Evolutionary conservation across 2,329 filamentous ascomycete species (phyloP), one percentile per base, ranked within the genome.

Genomic region (Phaeophleospora eucalypticola): DNA sequence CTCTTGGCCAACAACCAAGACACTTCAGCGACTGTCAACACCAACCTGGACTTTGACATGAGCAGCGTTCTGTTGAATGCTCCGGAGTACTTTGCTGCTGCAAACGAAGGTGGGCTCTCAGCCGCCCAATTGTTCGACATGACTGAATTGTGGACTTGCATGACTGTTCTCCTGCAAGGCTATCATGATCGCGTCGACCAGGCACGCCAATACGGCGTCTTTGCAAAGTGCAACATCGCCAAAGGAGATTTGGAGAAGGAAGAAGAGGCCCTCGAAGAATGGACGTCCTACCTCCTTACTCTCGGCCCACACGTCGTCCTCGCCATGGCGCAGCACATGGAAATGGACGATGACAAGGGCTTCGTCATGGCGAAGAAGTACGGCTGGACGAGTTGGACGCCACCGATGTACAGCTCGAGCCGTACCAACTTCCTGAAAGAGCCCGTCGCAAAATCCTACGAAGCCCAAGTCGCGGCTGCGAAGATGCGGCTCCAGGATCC

Each of bases 111-210:
- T 10, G 80, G 80, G 0, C 66, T 84, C 34, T 73, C 70, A 6
- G 71, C 75, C 3, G 70, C 73, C 44, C 73, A 84, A 55, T 68
- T 84, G 8, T 82, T 81, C 53, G 80, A 83, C 58, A 81, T 84
- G 71, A 79, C 73, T 33, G 81, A 84, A 57, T 71, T 84, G 9
- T 84, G 81, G 81, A 80, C 75, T 8, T 83, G 80, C 56, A 61
- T 84, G 34, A 71, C 72, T 16, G 73, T 76, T 4, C 65, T 84
- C 6, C 63, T 84, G 2, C 74, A 78, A 42, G 73, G 72, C 8
- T 75, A 82, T 40, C 74, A 77, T 46, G 78, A 75, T 1, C 74
- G 75, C 43, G 74, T 73, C 20, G 67, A 69, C 17, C 73, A 81
- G 56, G 81, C 81, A 18, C 70, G 78, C 21, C 66, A 72, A 24